phyloP scores from a whole-genome alignment of 208 protist species.

The Trypanosomatidae sp. region DNA sequence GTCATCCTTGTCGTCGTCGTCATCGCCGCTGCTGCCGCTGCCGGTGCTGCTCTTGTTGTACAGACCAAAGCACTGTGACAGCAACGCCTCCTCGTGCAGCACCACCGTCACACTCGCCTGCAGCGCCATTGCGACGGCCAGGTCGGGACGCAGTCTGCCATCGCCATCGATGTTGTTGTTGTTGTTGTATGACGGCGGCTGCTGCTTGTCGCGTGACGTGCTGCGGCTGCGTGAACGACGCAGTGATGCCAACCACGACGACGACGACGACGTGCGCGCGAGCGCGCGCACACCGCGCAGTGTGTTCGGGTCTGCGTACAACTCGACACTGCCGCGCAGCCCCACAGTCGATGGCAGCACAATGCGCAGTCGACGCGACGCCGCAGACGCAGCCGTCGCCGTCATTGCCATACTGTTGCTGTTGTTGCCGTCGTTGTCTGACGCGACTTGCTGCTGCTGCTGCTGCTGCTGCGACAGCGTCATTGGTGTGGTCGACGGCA shows the following conservation, averaged over 20 bases:
- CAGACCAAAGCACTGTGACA: conserved; percentile 55
- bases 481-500: too few species aligned
- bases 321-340: conserved; percentile 13
- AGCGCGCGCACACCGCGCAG: conserved; percentile 22
- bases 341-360: too few species aligned
- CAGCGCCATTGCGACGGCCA: conserved; percentile 66
- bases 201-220: too few species aligned
- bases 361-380: too few species aligned
- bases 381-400: too few species aligned
- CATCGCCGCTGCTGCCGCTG: neutral
- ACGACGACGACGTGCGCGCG: conserved; percentile 16
- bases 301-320: conserved; percentile 28
- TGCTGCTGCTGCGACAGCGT: too few species aligned
- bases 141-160: conserved; percentile 40
- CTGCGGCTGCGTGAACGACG: conserved; percentile 5
- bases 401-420: too few species aligned
- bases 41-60: neutral
- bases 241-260: conserved; percentile 15
- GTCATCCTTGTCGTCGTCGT: conserved; percentile 2
- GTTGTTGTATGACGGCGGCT: too few species aligned
- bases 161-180: too few species aligned
- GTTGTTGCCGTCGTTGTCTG: too few species aligned
- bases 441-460: too few species aligned
- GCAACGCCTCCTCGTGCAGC: conserved; percentile 53
- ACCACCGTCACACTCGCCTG: conserved; percentile 42